Evolutionary conservation across 495 filamentous ascomycete genomes (phyloP), one percentile per base, ranked within the genome.

Genomic region (Podospora didyma): DNA sequence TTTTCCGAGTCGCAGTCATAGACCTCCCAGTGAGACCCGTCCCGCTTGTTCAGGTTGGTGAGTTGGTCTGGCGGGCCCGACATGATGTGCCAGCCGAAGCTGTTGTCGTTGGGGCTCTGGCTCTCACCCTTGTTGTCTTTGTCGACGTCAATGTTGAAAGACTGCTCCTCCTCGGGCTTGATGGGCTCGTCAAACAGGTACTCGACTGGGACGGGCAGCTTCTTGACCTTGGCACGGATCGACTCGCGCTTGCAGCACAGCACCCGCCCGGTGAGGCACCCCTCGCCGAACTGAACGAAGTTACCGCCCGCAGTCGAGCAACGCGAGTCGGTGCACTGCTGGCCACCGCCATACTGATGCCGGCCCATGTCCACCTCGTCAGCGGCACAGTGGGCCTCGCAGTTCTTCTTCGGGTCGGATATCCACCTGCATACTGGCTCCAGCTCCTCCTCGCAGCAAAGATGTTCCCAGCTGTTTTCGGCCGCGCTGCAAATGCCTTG

Each of bases 21-120:
- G 0, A 69, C 7, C 21, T 61, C 69, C 69, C 61, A 73, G 56
- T 69, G 65, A 0, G 66, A 66, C 3, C 68, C 71, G 42, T 73
- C 69, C 3, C 71, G 58, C 51, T 62, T 66, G 47, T 69, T 49
- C 0, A 75, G 51, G 0, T 56, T 62, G 6, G 51, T 34, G 23
- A 48, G 11, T 7, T 26, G 22, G 12, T 22, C 19, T 14, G 19
- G 46, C 20, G 19, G 19, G 11, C 45, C 57, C 1, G 71, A 49
- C 10, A 73, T 67, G 34, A 69, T 52, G 47, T 71, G 69, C 45
- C 26, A 56, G 10, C 61, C 49, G 39, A 66, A 66, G 1, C 53
- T 46, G 4, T 58, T 47, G 19, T 61, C 59, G 10, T 65, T 48
- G 0, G 67, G 59, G 1, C 70, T 45, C 17, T 46, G 55, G 42